Percentiles rank a stretch among this genome's conserved stretches.
Evolutionary conservation across 805 yeast genomes (phyloP).

Genomic region (Suhomyces xylopsoci): DNA sequence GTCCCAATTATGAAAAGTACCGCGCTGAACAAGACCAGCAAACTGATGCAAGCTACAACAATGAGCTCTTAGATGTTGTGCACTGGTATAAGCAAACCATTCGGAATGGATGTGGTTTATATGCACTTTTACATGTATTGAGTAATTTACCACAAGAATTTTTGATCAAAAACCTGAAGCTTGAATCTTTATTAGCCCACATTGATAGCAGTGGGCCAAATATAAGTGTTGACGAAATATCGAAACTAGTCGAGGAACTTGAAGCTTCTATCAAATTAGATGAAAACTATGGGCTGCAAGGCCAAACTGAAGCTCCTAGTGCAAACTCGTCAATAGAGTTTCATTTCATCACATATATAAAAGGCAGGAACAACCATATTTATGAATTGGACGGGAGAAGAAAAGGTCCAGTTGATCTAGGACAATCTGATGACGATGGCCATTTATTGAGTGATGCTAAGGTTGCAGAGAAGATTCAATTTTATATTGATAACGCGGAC

Average conservation of each 20-base stretch:
- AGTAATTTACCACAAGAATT: slow-evolving; percentile 47
- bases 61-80: slow-evolving; percentile 33
- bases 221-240: slow-evolving; percentile 31
- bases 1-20: slow-evolving; percentile 55
- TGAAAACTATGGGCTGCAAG: slow-evolving; percentile 46
- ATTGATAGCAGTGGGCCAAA: slow-evolving; percentile 13
- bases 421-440: slow-evolving; percentile 31
- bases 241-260: slow-evolving; percentile 44
- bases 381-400: slow-evolving; percentile 91
- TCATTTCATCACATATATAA: slow-evolving; percentile 77
- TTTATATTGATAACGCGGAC: slow-evolving; percentile 63
- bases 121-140: slow-evolving; percentile 70
- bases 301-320: slow-evolving; percentile 66
- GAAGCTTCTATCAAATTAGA: slow-evolving; percentile 43
- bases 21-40: slow-evolving; percentile 40
- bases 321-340: slow-evolving; percentile 51
- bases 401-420: slow-evolving; percentile 68
- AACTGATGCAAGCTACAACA: slow-evolving; percentile 10
- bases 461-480: slow-evolving; percentile 55
- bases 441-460: slow-evolving; percentile 54
- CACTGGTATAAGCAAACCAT: slow-evolving; percentile 86
- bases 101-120: slow-evolving; percentile 88
- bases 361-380: slow-evolving; percentile 52
- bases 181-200: slow-evolving; percentile 19
- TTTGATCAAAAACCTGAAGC: slow-evolving; percentile 36